Evolutionary conservation across 164 flowering plant species (phyloP), one percentile per base, ranked within the genome.

Genomic region (Vitis riparia): DNA sequence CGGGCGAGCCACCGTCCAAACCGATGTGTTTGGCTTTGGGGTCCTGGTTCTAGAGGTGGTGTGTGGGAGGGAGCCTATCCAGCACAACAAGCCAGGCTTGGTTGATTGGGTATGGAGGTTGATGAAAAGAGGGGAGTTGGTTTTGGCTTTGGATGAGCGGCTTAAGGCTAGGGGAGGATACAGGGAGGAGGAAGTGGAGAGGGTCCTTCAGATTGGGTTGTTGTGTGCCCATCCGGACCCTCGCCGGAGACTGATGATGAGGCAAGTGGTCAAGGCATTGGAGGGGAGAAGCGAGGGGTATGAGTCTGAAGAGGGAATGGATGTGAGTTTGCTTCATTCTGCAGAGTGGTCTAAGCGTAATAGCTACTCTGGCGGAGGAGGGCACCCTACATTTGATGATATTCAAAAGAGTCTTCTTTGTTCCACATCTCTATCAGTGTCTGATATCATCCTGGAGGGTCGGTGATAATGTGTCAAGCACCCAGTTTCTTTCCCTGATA

Each of bases 1-100:
- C 11, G 88, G 88, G n/a, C 75, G 84, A 53, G 84, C 80, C 4
- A 73, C 86, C 0, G 55, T 76, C 0, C 77, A 76, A 67, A 76
- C 84, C 2, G 88, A 85, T 70, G 84, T 85, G 30, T 85, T 74
- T 72, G 82, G 85, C 9, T 83, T 81, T 37, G 88, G 88, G 11
- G 69, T 85, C 0, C 65, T 85, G 73, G 65, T 83, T 8, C 71
- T 85, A 17, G 88, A 85, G 65, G 79, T 73, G 44, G 72, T 66
- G 1, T 76, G 82, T 66, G 88, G 88, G 47, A 11, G 81, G 9
- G 70, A 84, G 66, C 86, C 88, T 0, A 73, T 76, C 12, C 82
- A 80, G 73, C 76, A 76, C 8, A 83, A 82, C 37, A 73, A 76
- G 70, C 71, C 73, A 19, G 68, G 75, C 17, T 60, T 85, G 75